Conservation (phyloP, 352 stramenopile genomes). For the Pythium diclinum region DNA sequence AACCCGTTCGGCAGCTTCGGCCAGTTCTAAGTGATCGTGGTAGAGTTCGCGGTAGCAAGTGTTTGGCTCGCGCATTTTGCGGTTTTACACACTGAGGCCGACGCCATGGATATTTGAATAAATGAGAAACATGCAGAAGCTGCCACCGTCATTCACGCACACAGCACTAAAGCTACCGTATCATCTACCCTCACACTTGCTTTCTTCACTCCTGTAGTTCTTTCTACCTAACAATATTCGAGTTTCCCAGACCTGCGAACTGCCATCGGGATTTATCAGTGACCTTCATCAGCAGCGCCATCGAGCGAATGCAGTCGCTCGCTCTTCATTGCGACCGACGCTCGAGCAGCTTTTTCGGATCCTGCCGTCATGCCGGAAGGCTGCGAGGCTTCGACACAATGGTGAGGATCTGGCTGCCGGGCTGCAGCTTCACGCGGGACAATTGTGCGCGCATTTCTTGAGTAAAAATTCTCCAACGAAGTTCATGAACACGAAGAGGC, state of each 20-base stretch:
- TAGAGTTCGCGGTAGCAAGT: background rate
- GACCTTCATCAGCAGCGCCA: background rate
- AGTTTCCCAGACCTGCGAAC: background rate
- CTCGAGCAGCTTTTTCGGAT: background rate
- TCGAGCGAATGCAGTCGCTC: background rate
- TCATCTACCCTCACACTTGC: background rate
- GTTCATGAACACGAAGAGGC: constrained; percentile 19
- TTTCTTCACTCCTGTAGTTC: background rate
- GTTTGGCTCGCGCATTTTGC: background rate
- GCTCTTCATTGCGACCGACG: background rate
- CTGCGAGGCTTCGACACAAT: background rate
- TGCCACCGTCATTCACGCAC: background rate
- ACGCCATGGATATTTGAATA: constrained; percentile 12
- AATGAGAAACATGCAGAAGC: constrained; percentile 8
- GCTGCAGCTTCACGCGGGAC: background rate
- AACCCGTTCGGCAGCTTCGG: constrained; percentile 59
- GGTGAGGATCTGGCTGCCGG: background rate
- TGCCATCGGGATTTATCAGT: background rate
- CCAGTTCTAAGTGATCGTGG: constrained; percentile 32
- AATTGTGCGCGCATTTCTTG: background rate
- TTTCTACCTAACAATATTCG: constrained; percentile 1
- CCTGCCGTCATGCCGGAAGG: background rate
- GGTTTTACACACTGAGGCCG: background rate
- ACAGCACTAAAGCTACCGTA: background rate
- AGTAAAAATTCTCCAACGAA: background rate